These are phyloP conservation scores for Leccinellum luteum DNA, from an alignment of 768 basidiomycete species.

Conservation along the genomic window DNA sequence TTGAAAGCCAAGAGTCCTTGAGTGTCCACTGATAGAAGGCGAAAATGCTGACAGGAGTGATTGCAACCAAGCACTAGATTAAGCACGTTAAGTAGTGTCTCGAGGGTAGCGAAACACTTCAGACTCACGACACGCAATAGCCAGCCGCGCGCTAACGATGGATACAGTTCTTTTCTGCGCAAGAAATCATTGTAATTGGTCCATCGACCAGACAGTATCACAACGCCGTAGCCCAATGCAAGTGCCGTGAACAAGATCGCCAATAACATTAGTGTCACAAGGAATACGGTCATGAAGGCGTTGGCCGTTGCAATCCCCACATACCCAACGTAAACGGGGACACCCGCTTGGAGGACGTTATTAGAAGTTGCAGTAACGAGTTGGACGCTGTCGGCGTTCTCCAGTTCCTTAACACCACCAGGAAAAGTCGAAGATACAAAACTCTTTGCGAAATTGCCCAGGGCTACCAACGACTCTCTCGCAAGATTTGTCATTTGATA, in stretches of 20 bases:
- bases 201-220: slow-evolving; percentile 27
- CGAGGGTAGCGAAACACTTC: neutral
- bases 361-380: slow-evolving; percentile 60
- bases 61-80: slow-evolving; percentile 55
- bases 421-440: slow-evolving; percentile 3
- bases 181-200: slow-evolving; percentile 17
- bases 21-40: slow-evolving; percentile 90
- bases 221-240: slow-evolving; percentile 48
- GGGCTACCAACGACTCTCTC: slow-evolving; percentile 6
- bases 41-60: slow-evolving; percentile 73
- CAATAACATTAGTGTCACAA: slow-evolving; percentile 64
- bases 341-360: slow-evolving; percentile 73
- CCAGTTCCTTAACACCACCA: slow-evolving; percentile 27
- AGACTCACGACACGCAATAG: slow-evolving; percentile 60
- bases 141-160: slow-evolving; percentile 56
- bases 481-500: slow-evolving; percentile 1
- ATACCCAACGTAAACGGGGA: slow-evolving; percentile 79
- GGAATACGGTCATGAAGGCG: slow-evolving; percentile 87
- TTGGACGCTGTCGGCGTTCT: slow-evolving; percentile 43
- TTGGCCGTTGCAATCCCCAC: slow-evolving; percentile 81
- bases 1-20: slow-evolving; percentile 82
- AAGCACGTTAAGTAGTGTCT: neutral
- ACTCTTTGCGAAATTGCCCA: slow-evolving; percentile 13
- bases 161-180: slow-evolving; percentile 36
- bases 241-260: slow-evolving; percentile 56